Percentiles rank a stretch among this genome's conserved stretches.
These are phyloP conservation scores for Ceratobasidium sp. DNA, from an alignment of 1,284 basidiomycete species.

Conservation along the genomic window DNA sequence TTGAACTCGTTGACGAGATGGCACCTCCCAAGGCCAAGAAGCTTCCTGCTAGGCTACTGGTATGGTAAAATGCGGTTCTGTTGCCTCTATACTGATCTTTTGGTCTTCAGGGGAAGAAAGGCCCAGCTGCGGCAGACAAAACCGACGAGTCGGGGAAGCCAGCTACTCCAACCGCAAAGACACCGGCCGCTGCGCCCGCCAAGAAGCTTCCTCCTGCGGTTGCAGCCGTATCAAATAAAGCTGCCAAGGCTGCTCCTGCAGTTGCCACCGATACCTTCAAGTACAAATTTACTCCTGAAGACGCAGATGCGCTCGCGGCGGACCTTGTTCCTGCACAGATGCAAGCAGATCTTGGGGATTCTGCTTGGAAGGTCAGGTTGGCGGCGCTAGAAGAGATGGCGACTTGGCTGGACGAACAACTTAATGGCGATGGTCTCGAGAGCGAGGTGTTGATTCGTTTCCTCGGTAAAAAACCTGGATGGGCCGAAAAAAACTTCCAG, in stretches of 20 bases:
- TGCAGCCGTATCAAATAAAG: constrained; percentile 61
- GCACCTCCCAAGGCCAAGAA: constrained; percentile 49
- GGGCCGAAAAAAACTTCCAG: constrained; percentile 99
- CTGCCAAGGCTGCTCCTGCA: constrained; percentile 66
- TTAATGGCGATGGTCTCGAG: constrained; percentile 74
- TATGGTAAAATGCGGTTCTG: constrained; percentile 36
- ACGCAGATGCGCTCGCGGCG: constrained; percentile 85
- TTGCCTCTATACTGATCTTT: not conserved
- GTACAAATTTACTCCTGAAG: constrained; percentile 91
- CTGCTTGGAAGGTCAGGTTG: constrained; percentile 94
- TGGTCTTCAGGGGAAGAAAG: constrained; percentile 65
- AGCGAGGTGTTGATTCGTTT: constrained; percentile 93
- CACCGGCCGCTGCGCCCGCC: constrained; percentile 57
- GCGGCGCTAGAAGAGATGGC: constrained; percentile 89
- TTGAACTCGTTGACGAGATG: constrained; percentile 45
- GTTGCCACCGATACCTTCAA: constrained; percentile 86
- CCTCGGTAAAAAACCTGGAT: constrained; percentile 90
- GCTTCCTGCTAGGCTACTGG: constrained; percentile 52
- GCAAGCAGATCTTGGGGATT: constrained; percentile 80
- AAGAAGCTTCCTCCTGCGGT: constrained; percentile 64
- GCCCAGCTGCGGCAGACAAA: constrained; percentile 57
- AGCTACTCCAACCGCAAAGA: constrained; percentile 54
- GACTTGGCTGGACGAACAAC: constrained; percentile 79
- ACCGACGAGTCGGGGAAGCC: constrained; percentile 51
- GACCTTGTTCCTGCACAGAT: constrained; percentile 81